Conservation (phyloP, 306 rosid species). For the Lathyrus aphaca region DNA sequence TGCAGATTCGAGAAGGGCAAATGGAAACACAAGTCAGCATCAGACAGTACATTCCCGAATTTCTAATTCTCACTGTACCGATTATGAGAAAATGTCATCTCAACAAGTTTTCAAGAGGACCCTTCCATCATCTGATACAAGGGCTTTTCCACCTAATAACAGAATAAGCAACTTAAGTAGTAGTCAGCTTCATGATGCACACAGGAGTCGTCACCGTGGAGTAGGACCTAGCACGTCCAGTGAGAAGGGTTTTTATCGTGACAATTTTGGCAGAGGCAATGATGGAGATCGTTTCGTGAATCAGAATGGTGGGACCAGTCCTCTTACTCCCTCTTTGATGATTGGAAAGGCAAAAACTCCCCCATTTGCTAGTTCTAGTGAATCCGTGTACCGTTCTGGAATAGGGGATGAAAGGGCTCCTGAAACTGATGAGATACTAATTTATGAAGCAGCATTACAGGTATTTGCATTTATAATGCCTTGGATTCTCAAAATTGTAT, state of each 20-base stretch:
- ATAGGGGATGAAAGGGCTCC: constrained; percentile 68
- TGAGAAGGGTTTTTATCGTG: no score
- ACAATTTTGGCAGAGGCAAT: no score
- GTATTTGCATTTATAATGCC: constrained; percentile 44
- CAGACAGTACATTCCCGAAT: constrained; percentile 49
- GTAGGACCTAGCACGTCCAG: no score
- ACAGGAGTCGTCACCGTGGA: no score
- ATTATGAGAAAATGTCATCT: constrained; percentile 62
- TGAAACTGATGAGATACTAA: constrained; percentile 74
- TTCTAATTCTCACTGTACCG: constrained; percentile 46
- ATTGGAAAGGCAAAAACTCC: constrained; percentile 56
- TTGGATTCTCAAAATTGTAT: constrained; percentile 29
- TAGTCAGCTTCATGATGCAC: no score
- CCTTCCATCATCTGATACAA: constrained; percentile 54
- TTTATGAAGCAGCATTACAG: constrained; percentile 90
- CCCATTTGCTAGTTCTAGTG: constrained; percentile 61
- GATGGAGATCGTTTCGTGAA: constrained; percentile 54
- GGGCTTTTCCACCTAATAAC: constrained; percentile 57
- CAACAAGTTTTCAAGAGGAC: constrained; percentile 71
- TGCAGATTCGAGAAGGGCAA: constrained; percentile 63
- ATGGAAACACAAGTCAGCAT: constrained; percentile 54
- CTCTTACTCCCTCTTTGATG: constrained; percentile 61
- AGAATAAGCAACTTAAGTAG: no score
- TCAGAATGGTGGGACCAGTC: constrained; percentile 64
- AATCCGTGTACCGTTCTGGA: constrained; percentile 59